Percentiles rank a stretch among this genome's conserved stretches.
Conservation (phyloP, 331 rosid species). For the Phaseolus coccineus region DNA sequence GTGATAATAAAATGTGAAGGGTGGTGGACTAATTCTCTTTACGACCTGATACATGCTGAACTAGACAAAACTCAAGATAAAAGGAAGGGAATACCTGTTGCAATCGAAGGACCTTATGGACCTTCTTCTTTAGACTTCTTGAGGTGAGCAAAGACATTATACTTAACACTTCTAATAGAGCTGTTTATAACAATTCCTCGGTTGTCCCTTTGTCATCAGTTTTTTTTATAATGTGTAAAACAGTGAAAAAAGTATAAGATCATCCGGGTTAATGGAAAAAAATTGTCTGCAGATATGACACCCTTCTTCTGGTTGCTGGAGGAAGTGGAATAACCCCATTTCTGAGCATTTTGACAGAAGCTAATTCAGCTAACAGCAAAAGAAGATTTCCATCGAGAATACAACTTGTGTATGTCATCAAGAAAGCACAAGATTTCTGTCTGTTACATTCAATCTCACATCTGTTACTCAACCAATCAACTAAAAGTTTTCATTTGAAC, state of each 20-base stretch:
- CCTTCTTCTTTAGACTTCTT: slow-evolving; percentile 71
- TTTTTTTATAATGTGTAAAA: slow-evolving; percentile 9
- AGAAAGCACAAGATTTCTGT: slow-evolving; percentile 68
- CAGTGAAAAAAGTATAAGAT: neutral
- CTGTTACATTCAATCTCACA: slow-evolving; percentile 69
- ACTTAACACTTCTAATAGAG: slow-evolving; percentile 19
- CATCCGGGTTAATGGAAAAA: slow-evolving; percentile 6
- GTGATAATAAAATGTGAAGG: slow-evolving; percentile 81
- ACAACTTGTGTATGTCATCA: slow-evolving; percentile 70
- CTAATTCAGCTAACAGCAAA: slow-evolving; percentile 50
- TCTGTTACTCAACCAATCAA: slow-evolving; percentile 55
- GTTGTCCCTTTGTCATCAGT: neutral
- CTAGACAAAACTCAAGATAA: slow-evolving; percentile 52
- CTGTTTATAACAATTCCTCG: neutral
- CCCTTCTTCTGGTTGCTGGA: slow-evolving; percentile 77
- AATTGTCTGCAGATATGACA: slow-evolving; percentile 73
- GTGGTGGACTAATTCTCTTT: slow-evolving; percentile 81
- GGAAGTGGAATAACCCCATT: slow-evolving; percentile 93
- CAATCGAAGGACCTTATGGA: slow-evolving; percentile 95
- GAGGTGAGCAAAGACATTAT: slow-evolving; percentile 56
- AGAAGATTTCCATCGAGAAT: slow-evolving; percentile 57
- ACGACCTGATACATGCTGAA: slow-evolving; percentile 60
- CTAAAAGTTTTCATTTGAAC: slow-evolving; percentile 55
- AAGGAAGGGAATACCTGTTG: slow-evolving; percentile 65
- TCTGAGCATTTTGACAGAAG: slow-evolving; percentile 83